Base-by-base conservation (phyloP, 225 moss, liverwort and hornwort genomes). In the Pseudisothecium myosuroides region DNA sequence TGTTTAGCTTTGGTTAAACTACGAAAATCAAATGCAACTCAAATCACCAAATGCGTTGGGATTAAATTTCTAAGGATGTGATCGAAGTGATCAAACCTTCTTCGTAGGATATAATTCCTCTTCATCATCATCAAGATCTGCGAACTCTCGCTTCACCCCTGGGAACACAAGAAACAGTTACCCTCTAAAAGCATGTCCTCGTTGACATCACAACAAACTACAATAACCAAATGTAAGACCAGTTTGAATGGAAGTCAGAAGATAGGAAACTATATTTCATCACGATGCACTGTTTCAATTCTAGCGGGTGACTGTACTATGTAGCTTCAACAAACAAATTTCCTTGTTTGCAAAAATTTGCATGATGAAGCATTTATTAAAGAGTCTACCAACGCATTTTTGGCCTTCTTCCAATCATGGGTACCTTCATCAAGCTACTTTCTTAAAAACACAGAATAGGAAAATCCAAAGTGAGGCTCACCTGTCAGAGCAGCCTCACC, bases 81-180 rank as follows among this genome's bases (percentile, higher is more conserved):
- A 36, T 80, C 28, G 29, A 31, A 69, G 72, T 36, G n/a, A 45
- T 36, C 90, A 76, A 55, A 84, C 84, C 84, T 84, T 84, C 84
- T 84, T 99, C 58, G 96, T 78, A 43, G 96, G 99, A 91, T 99
- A 99, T 37, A 97, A 90, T 62, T 98, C 98, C 80, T 99, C 99
- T 75, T 99, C 99, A 81, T 99, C 99, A 65, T 99, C 99, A 87
- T 99, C 99, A 85, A 99, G 94, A 75, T 99, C 99, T 59, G 92
- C 90, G 67, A 96, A 96, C 85, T 93, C 95, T 88, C 99, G 95
- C 90, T 99, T 99, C 83, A 79, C 92, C 72, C 95, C 98, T 99
- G 94, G 18, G 52, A 80, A 83, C 65, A 73, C 41, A 86, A 66
- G 54, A 74, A 77, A 49, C 43, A 43, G 39, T 28, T 11, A 29